Evolutionary conservation across 345 rosid species (phyloP), one percentile per base, ranked within the genome.

Genomic region (Pistacia atlantica): DNA sequence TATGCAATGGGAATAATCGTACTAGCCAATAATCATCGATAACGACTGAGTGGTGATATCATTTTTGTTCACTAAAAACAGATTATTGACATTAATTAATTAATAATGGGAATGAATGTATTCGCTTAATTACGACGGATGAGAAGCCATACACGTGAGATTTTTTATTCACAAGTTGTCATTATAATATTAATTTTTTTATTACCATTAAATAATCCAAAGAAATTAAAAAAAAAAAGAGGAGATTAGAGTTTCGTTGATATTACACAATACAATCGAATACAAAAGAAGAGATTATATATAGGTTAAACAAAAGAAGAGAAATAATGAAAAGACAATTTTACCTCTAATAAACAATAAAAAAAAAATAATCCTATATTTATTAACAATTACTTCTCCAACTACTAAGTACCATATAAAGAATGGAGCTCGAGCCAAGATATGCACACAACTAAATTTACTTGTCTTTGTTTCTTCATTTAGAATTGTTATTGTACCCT

Each of bases 61-160:
- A 25, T 22, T 28, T 67, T 5, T 66, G 45, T 42, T 42, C 45
- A 1, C 25, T 1, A 25, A 25, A 25, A 25, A 25, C 25, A 25
- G 45, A 0, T 42, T 42, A 5, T 42, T 42, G 6, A 42, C 35
- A 68, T 60, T 28, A 25, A 54, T 56, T 9, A 73, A 49, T 48
- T 49, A 25, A 48, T 28, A 67, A 71, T 79, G 65, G 72, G 67
- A 67, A 72, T 78, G 70, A 72, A 48, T 63, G 18, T 66, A 86
- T 86, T 80, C 89, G 57, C 73, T 69, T 38, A 84, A 52, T 35
- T 82, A 84, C 80, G 80, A 69, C 81, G 86, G 85, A 67, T 35
- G 78, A 82, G 87, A 76, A 70, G 76, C 80, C 14, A 73, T 10
- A 46, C 73, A 76, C 67, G 75, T 60, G 57, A 76, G 80, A 75